Evolutionary conservation across 108 stramenopile genomes (phyloP).

Genomic region (Skeletonema potamos): DNA sequence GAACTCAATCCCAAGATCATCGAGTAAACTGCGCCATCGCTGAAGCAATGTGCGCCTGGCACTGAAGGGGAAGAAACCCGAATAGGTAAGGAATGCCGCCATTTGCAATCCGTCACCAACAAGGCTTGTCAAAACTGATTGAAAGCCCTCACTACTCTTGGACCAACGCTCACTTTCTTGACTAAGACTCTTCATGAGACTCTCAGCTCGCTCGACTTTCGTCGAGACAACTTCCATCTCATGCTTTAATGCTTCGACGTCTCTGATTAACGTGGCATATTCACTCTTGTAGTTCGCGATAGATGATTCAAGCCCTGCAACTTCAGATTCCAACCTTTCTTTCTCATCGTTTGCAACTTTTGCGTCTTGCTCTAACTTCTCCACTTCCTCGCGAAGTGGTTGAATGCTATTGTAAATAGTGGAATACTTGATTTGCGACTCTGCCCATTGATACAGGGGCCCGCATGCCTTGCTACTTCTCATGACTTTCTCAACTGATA

Average conservation of each 20-base stretch:
- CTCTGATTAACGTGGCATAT: constrained; percentile 93
- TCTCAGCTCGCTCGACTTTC: constrained; percentile 93
- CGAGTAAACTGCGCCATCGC: constrained; percentile 78
- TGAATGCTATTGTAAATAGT: constrained; percentile 93
- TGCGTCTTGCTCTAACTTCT: constrained; percentile 79
- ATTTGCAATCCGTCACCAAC: constrained; percentile 92
- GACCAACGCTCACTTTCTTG: constrained; percentile 98
- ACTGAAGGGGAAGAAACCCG: constrained; percentile 91
- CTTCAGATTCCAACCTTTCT: constrained; percentile 75
- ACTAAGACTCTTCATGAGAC: constrained; percentile 86
- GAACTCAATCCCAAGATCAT: constrained; percentile 85
- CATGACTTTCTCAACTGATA: constrained; percentile 66
- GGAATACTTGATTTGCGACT: constrained; percentile 92
- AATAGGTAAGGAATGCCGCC: constrained; percentile 95
- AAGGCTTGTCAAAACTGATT: constrained; percentile 77
- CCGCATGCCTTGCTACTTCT: constrained; percentile 94
- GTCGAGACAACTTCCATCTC: constrained; percentile 94
- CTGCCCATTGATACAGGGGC: constrained; percentile 96
- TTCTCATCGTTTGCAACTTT: constrained; percentile 72
- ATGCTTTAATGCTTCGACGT: constrained; percentile 93
- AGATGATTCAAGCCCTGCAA: constrained; percentile 82
- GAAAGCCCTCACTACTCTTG: constrained; percentile 85
- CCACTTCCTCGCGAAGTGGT: constrained; percentile 96
- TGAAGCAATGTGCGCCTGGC: constrained; percentile 64
- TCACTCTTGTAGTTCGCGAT: constrained; percentile 95